Evolutionary conservation across 164 flowering plant genomes (phyloP).

Genomic region (Piper longum): DNA sequence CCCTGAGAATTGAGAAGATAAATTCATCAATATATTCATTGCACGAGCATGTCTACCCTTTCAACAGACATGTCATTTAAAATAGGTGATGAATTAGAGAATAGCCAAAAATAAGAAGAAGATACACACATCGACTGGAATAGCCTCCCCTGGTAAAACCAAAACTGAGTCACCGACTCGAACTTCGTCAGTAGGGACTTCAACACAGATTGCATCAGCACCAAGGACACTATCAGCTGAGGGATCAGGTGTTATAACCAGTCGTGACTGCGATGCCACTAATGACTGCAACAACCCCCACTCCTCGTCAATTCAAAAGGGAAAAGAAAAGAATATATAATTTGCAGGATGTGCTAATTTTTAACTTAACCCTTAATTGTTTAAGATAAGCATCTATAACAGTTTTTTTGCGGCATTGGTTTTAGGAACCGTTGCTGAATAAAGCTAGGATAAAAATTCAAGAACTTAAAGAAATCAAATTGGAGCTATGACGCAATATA

Average conservation of each 20-base stretch:
- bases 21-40: background rate
- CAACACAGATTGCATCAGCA: slow-evolving; percentile 67
- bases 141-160: slow-evolving; percentile 88
- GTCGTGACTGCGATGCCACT: slow-evolving; percentile 70
- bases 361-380: too few relatives aligned
- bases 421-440: too few relatives aligned
- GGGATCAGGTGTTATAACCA: slow-evolving; percentile 55
- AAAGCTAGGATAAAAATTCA: too few relatives aligned
- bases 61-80: background rate
- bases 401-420: too few relatives aligned
- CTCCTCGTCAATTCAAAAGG: background rate
- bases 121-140: slow-evolving; percentile 79
- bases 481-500: too few relatives aligned
- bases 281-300: slow-evolving; percentile 44
- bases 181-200: slow-evolving; percentile 83
- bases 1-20: slow-evolving; percentile 33
- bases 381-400: too few relatives aligned
- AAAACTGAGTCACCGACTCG: slow-evolving; percentile 75
- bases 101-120: background rate
- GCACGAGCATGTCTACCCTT: background rate
- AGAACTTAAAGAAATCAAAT: too few relatives aligned
- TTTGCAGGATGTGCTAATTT: too few relatives aligned
- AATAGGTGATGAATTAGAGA: background rate
- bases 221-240: slow-evolving; percentile 39
- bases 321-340: background rate